Evolutionary conservation across 805 yeast genomes (phyloP), one percentile per base, ranked within the genome.

Genomic region (Lachancea mirantina): DNA sequence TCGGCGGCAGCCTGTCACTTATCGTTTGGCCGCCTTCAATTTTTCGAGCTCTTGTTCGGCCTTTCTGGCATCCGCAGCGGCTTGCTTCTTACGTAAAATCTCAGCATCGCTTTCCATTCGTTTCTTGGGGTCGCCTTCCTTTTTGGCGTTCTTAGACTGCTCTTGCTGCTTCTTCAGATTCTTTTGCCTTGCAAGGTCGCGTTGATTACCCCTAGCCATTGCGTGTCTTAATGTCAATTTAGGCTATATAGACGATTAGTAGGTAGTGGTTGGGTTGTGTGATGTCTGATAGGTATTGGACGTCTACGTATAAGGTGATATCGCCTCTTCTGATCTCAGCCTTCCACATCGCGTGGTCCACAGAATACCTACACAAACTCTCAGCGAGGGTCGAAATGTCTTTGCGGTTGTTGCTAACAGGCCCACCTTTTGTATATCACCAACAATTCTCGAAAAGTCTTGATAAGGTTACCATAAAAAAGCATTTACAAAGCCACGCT

Each of bases 141-240:
- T 75, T 64, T 84, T 83, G 39, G 57, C 57, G 37, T 44, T 49
- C 63, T 80, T 80, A 39, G 71, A 68, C 19, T 62, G 64, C 27
- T 74, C 79, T 42, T 75, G 78, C 50, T 72, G 78, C 61, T 89
- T 89, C 67, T 89, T 92, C 57, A 65, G 57, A 61, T 84, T 84
- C 64, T 84, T 89, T 40, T 78, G 84, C 55, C 98, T 74, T 19
- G 96, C 96, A 48, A 83, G 71, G 24, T 89, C 98, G 59, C 98
- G 74, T 63, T 92, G 97, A 60, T 89, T 92, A 19, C 98, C 98
- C 67, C 98, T 74, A 33, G 95, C 79, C 96, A 89, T 88, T n/a
- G 14, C 19, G 14, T 14, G 13, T 6, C 26, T 6, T 8, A 11
- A 23, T 7, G n/a, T 7, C 14, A n/a, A n/a, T n/a, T 23, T 7